Percentiles rank a stretch among this genome's conserved stretches.
Conservation (phyloP, 352 stramenopile genomes). For the Lagenidium sp. region DNA sequence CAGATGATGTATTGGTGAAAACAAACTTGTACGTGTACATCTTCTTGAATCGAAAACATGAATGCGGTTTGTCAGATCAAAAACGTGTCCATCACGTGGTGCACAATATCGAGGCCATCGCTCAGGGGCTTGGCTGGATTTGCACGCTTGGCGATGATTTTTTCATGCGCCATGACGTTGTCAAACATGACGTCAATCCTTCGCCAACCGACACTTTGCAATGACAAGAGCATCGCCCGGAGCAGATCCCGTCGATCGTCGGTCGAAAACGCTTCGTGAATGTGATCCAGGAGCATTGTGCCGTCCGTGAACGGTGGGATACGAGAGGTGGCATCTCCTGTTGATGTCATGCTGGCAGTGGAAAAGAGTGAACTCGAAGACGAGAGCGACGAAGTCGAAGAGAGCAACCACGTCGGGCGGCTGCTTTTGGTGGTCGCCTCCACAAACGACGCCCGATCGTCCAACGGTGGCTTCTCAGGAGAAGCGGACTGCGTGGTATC, state of each 20-base stretch:
- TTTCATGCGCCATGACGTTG: constrained; percentile 58
- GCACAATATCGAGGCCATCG: constrained; percentile 60
- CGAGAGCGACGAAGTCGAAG: background rate
- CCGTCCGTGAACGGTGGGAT: constrained; percentile 40
- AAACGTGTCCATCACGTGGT: constrained; percentile 72
- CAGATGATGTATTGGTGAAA: too few relatives aligned
- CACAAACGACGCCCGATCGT: background rate
- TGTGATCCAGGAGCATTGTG: constrained; percentile 53
- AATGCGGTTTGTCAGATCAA: constrained; percentile 27
- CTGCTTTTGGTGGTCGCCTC: background rate
- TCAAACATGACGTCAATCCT: constrained; percentile 67
- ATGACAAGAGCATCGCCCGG: constrained; percentile 60
- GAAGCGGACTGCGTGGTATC: background rate
- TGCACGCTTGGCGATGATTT: constrained; percentile 74
- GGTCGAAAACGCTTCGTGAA: constrained; percentile 53
- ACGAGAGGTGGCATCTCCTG: constrained; percentile 11
- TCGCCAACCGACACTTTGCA: constrained; percentile 68
- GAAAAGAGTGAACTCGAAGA: constrained; percentile 8
- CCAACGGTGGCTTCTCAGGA: background rate
- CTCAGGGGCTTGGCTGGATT: constrained; percentile 42
- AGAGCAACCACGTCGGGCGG: background rate
- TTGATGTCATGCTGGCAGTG: background rate
- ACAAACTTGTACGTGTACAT: too few relatives aligned
- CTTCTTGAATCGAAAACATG: too few relatives aligned
- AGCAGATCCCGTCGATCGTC: constrained; percentile 52